Percentiles rank a stretch among this genome's conserved stretches.
Evolutionary conservation across 805 yeast genomes (phyloP).

Genomic region (Myxozyma neotropica): DNA sequence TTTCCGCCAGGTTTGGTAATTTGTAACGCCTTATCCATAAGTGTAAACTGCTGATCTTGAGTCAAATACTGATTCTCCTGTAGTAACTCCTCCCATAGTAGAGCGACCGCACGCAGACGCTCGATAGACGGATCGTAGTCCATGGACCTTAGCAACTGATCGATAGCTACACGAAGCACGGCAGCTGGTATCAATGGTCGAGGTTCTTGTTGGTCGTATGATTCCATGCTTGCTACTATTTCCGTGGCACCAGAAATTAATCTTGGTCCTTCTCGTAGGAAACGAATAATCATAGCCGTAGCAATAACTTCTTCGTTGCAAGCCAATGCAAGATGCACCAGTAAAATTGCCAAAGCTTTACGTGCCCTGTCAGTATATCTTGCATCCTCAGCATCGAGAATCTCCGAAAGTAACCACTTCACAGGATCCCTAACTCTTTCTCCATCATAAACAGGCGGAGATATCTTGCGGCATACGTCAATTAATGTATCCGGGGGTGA

Average conservation of each 20-base stretch:
- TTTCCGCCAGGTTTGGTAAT: conserved; percentile 4
- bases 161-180: not conserved
- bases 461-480: conserved; percentile 9
- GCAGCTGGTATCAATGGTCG: not conserved
- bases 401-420: conserved; percentile 12
- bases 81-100: conserved; percentile 13
- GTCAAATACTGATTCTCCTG: conserved; percentile 4
- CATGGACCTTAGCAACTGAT: not conserved
- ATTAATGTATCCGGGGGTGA: not conserved
- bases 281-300: conserved; percentile 10
- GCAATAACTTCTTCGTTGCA: conserved; percentile 13
- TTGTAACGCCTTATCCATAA: conserved; percentile 18
- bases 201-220: too few species aligned
- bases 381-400: conserved; percentile 2
- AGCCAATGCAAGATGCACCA: conserved; percentile 22
- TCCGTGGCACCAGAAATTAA: not conserved
- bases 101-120: conserved; percentile 8
- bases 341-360: conserved; percentile 1
- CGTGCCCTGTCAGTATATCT: conserved; percentile 8
- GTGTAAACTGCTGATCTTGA: conserved; percentile 8
- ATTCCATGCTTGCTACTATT: not conserved
- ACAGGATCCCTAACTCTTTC: conserved; percentile 11
- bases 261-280: not conserved
- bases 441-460: conserved; percentile 4
- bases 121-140: not conserved